These are phyloP conservation scores for Eimeria brunetti DNA, from an alignment of 169 alveolate species.

Conservation along the genomic window DNA sequence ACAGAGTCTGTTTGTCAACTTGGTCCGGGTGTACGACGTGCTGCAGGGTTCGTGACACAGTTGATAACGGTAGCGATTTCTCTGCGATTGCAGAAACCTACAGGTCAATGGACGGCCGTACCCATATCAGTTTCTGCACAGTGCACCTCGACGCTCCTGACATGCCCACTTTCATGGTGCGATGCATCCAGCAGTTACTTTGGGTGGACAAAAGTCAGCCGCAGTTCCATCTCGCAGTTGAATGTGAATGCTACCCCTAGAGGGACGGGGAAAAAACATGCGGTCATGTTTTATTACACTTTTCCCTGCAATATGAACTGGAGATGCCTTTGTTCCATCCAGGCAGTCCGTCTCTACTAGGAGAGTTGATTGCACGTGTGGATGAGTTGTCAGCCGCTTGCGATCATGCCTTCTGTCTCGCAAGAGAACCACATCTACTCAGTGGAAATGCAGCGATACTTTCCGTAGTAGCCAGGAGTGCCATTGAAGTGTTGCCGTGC, in stretches of 20 bases:
- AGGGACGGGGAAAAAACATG: neutral
- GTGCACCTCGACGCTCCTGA: too few species aligned
- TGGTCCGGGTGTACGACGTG: too few species aligned
- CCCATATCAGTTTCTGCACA: too few species aligned
- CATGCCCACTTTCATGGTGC: too few species aligned
- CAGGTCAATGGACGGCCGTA: too few species aligned
- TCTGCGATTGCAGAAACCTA: too few species aligned
- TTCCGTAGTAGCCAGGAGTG: neutral
- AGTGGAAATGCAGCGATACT: neutral
- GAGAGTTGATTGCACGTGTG: neutral
- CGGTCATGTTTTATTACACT: neutral
- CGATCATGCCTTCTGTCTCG: neutral
- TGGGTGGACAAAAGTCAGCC: neutral
- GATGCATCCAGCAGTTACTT: neutral
- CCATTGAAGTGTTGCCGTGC: neutral
- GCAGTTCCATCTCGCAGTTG: neutral
- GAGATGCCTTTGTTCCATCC: neutral
- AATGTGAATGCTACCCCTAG: neutral
- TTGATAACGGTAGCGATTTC: too few species aligned
- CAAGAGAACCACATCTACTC: neutral
- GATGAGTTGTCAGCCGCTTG: neutral
- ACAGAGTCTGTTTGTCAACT: neutral
- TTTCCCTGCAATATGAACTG: neutral
- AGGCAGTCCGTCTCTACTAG: neutral
- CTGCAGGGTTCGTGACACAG: too few species aligned